phyloP scores from a whole-genome alignment of 352 stramenopile genomes.

The Globisporangium barbulae region DNA sequence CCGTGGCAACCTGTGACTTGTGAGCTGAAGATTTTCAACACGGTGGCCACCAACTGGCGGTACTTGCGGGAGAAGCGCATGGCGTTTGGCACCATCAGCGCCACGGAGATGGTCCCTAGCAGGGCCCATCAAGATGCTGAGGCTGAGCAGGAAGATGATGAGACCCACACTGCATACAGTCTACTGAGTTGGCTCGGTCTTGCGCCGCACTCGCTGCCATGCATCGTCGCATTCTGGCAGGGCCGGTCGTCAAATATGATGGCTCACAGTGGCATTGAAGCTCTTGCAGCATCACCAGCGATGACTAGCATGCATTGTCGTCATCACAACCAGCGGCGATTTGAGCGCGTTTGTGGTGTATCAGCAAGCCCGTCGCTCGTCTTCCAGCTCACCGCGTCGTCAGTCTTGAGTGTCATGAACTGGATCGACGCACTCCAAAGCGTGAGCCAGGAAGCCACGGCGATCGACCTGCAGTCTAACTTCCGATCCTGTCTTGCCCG shows the following conservation, averaged over 20 bases:
- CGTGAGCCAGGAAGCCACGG: conserved; percentile 14
- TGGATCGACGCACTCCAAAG: conserved; percentile 20
- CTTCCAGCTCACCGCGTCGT: not conserved
- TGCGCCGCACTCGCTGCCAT: conserved; percentile 19
- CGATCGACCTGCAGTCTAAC: conserved; percentile 19
- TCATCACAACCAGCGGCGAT: conserved; percentile 10
- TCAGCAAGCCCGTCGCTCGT: conserved; percentile 1
- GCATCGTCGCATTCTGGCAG: conserved; percentile 40
- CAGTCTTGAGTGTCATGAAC: conserved; percentile 13
- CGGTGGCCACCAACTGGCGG: conserved; percentile 32
- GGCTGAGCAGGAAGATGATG: not conserved
- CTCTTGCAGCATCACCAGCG: not conserved
- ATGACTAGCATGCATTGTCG: not conserved
- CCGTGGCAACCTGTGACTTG: conserved; percentile 26
- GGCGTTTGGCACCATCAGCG: conserved; percentile 24
- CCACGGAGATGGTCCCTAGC: conserved; percentile 19
- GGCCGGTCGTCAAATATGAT: conserved; percentile 14
- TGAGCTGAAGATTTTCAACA: conserved; percentile 19
- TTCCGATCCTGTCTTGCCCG: conserved; percentile 13
- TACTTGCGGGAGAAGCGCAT: conserved; percentile 27
- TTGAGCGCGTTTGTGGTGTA: conserved; percentile 15
- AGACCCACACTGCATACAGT: conserved; percentile 18
- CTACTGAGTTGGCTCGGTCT: conserved; percentile 33
- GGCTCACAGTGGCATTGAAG: not conserved
- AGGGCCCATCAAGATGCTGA: not conserved